phyloP scores from a whole-genome alignment of 2,329 filamentous ascomycete species.

The Didymosphaeria variabile region DNA sequence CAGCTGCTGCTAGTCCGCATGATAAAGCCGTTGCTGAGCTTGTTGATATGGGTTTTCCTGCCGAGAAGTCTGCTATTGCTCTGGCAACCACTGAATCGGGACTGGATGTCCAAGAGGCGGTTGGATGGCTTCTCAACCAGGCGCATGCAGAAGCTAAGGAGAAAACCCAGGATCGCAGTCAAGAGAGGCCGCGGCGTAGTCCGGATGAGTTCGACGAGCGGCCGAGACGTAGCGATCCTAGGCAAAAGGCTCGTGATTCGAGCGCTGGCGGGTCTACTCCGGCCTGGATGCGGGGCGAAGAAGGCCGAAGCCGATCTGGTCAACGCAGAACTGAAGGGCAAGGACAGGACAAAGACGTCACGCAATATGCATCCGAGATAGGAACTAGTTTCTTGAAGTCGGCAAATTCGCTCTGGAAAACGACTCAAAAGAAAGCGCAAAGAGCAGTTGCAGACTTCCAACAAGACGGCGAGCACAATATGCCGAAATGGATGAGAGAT shows the following conservation, averaged over 20 bases:
- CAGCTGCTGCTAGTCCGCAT: constrained; percentile 59
- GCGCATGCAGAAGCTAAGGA: constrained; percentile 85
- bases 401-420: constrained; percentile 94
- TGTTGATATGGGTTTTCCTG: constrained; percentile 92
- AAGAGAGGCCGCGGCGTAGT: constrained; percentile 35
- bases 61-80: constrained; percentile 82
- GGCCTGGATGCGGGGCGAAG: constrained; percentile 71
- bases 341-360: constrained; percentile 73
- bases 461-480: constrained; percentile 74
- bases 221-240: constrained; percentile 32
- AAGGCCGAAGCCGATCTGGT: constrained; percentile 59
- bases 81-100: constrained; percentile 82
- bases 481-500: constrained; percentile 96
- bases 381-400: constrained; percentile 89
- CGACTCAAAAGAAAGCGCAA: constrained; percentile 89
- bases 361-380: constrained; percentile 82
- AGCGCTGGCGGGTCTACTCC: constrained; percentile 55
- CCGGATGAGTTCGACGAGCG: constrained; percentile 39
- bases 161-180: constrained; percentile 61
- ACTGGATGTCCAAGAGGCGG: constrained; percentile 82
- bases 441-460: constrained; percentile 90
- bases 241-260: constrained; percentile 41
- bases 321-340: constrained; percentile 61
- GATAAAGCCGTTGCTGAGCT: constrained; percentile 87
- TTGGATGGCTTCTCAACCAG: constrained; percentile 89